Percentiles rank a stretch among this genome's conserved stretches.
phyloP scores from a whole-genome alignment of 805 yeast species.

The Ogataea allantospora region DNA sequence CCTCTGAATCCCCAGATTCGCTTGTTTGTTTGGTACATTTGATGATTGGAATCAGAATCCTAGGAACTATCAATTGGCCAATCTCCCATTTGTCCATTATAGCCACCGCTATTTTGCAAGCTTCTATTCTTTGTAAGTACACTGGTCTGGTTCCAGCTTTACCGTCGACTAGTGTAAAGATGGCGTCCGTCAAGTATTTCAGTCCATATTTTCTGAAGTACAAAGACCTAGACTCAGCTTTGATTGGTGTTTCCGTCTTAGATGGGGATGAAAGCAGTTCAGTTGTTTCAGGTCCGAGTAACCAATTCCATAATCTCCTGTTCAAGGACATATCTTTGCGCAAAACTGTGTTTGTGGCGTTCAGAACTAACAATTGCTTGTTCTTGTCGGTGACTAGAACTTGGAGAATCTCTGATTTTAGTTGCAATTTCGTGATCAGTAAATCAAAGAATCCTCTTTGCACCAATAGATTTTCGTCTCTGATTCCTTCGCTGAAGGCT shows the following conservation, averaged over 20 bases:
- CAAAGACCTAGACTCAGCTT: constrained; percentile 36
- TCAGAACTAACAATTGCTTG: constrained; percentile 53
- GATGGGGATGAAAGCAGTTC: constrained; percentile 10
- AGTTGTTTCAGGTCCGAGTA: constrained; percentile 71
- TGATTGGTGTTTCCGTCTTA: constrained; percentile 10
- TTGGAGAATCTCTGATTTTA: constrained; percentile 58
- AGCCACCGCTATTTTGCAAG: constrained; percentile 65
- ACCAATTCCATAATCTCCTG: constrained; percentile 91
- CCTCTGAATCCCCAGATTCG: constrained; percentile 22
- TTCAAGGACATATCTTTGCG: constrained; percentile 92
- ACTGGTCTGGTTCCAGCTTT: constrained; percentile 21
- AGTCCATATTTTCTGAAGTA: constrained; percentile 65
- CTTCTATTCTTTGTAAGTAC: constrained; percentile 41
- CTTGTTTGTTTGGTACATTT: constrained; percentile 39
- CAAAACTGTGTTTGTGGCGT: constrained; percentile 66
- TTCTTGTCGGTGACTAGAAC: constrained; percentile 50
- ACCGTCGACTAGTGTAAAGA: constrained; percentile 47
- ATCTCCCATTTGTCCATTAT: constrained; percentile 95
- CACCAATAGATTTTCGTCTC: constrained; percentile 65
- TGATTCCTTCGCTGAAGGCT: constrained; percentile 68
- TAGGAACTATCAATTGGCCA: constrained; percentile 71
- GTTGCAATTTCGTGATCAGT: constrained; percentile 61
- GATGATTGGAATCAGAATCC: constrained; percentile 64
- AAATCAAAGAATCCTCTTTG: constrained; percentile 89
- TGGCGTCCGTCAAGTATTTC: constrained; percentile 47